phyloP scores from a whole-genome alignment of 768 basidiomycete species.

The Macrolepiota dolichaula region DNA sequence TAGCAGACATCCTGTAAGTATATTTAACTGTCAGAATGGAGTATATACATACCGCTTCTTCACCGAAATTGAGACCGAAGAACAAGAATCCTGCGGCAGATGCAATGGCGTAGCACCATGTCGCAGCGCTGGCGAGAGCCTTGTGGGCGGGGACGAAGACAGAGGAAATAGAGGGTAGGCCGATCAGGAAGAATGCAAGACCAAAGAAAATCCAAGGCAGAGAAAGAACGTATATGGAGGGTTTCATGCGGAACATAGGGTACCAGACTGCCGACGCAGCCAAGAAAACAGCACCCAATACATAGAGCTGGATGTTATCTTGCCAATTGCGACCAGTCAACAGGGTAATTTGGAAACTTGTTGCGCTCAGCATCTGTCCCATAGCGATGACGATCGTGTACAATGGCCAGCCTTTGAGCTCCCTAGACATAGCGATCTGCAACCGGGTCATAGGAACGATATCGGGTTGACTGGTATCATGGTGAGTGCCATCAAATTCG shows the following conservation, averaged over 20 bases:
- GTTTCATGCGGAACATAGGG: slow-evolving; percentile 80
- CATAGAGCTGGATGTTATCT: slow-evolving; percentile 78
- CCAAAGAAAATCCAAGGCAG: slow-evolving; percentile 91
- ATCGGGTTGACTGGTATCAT: slow-evolving; percentile 53
- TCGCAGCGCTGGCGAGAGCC: slow-evolving; percentile 72
- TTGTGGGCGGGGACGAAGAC: slow-evolving; percentile 59
- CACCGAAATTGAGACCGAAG: slow-evolving; percentile 96
- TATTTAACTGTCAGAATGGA: neutral
- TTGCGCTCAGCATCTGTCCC: slow-evolving; percentile 89
- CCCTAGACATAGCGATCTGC: slow-evolving; percentile 80
- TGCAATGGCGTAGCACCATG: slow-evolving; percentile 88
- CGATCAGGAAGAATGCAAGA: slow-evolving; percentile 88
- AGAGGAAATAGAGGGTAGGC: slow-evolving; percentile 70
- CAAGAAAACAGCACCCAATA: slow-evolving; percentile 86
- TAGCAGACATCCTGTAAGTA: slow-evolving; percentile 23
- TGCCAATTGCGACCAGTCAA: slow-evolving; percentile 86
- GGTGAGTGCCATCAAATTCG: slow-evolving; percentile 41
- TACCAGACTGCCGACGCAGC: slow-evolving; percentile 89
- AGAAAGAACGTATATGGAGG: slow-evolving; percentile 84
- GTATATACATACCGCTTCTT: slow-evolving; percentile 73
- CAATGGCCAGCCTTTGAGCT: slow-evolving; percentile 83
- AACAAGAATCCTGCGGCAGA: slow-evolving; percentile 93
- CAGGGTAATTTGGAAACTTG: slow-evolving; percentile 93
- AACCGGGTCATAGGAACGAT: slow-evolving; percentile 76
- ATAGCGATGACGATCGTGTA: slow-evolving; percentile 87